A percentile compares a stretch with the other conserved stretches of the same genome.
Evolutionary conservation across 2,329 filamentous ascomycete species (phyloP).

Genomic region (Sordariomycetes sp.): DNA sequence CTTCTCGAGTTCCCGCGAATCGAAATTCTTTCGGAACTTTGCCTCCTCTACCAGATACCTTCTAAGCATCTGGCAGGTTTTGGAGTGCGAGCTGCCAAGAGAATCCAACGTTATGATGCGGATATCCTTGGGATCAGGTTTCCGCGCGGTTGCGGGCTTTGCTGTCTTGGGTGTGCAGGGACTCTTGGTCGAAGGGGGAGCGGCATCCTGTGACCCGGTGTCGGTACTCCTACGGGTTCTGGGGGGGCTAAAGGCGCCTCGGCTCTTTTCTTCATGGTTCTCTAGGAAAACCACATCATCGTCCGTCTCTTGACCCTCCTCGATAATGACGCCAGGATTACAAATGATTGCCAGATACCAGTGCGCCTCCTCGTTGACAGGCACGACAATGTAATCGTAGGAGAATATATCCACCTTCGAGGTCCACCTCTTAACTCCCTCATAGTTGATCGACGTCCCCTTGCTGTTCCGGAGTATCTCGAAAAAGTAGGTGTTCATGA

Average conservation of each 20-base stretch:
- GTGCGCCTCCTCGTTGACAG: conserved; percentile 75
- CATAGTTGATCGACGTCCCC: conserved; percentile 55
- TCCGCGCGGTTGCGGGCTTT: conserved; percentile 13
- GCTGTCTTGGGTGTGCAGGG: background rate
- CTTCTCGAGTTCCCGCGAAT: conserved; percentile 18
- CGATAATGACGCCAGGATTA: conserved; percentile 58
- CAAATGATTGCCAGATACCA: conserved; percentile 96
- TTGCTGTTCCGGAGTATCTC: conserved; percentile 54
- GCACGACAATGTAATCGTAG: conserved; percentile 82
- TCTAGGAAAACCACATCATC: background rate
- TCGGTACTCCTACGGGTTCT: background rate
- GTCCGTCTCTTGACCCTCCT: conserved; percentile 5
- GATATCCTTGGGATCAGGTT: conserved; percentile 36
- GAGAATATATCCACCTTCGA: conserved; percentile 70
- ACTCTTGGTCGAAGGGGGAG: background rate
- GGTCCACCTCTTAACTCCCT: conserved; percentile 79
- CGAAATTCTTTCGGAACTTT: conserved; percentile 38
- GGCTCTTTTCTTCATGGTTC: background rate
- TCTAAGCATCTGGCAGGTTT: conserved; percentile 55
- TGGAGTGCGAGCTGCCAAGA: conserved; percentile 49
- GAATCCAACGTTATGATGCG: conserved; percentile 84
- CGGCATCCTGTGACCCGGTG: background rate
- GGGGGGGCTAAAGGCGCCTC: background rate
- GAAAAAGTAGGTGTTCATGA: conserved; percentile 92
- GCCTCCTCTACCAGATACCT: conserved; percentile 69